These are phyloP conservation scores for Kwoniella botswanensis DNA, from an alignment of 768 basidiomycete species.

Conservation along the genomic window DNA sequence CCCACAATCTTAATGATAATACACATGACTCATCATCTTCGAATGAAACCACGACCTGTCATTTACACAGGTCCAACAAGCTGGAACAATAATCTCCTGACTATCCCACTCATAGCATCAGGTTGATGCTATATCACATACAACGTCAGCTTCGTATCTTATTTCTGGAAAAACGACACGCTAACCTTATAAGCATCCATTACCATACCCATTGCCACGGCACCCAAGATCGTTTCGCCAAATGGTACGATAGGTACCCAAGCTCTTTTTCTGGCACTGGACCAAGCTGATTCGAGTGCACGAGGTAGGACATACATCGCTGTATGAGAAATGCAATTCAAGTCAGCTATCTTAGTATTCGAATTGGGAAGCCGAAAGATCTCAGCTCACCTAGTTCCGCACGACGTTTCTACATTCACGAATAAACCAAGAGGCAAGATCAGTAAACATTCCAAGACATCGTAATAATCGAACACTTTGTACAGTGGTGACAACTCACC, in stretches of 20 bases:
- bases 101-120: conserved; percentile 48
- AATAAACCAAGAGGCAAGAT: too few relatives aligned
- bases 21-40: too few relatives aligned
- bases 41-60: too few relatives aligned
- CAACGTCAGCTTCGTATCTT: background rate
- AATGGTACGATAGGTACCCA: conserved; percentile 65
- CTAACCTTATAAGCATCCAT: conserved; percentile 65
- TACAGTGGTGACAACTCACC: conserved; percentile 35
- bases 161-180: background rate
- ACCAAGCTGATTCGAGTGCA: conserved; percentile 88
- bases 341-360: conserved; percentile 12
- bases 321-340: background rate
- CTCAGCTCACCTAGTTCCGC: conserved; percentile 84
- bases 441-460: background rate
- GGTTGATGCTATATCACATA: conserved; percentile 47
- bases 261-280: conserved; percentile 73
- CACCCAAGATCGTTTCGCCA: conserved; percentile 63
- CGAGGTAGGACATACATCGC: conserved; percentile 70
- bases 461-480: background rate
- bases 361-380: background rate
- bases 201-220: conserved; percentile 87
- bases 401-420: conserved; percentile 64
- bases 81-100: conserved; percentile 53
- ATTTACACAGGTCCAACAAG: conserved; percentile 48
- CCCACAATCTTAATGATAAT: too few relatives aligned